Percentiles rank a stretch among this genome's conserved stretches.
These are phyloP conservation scores for Rhizopogon vinicolor DNA, from an alignment of 768 basidiomycete species.

Conservation along the genomic window DNA sequence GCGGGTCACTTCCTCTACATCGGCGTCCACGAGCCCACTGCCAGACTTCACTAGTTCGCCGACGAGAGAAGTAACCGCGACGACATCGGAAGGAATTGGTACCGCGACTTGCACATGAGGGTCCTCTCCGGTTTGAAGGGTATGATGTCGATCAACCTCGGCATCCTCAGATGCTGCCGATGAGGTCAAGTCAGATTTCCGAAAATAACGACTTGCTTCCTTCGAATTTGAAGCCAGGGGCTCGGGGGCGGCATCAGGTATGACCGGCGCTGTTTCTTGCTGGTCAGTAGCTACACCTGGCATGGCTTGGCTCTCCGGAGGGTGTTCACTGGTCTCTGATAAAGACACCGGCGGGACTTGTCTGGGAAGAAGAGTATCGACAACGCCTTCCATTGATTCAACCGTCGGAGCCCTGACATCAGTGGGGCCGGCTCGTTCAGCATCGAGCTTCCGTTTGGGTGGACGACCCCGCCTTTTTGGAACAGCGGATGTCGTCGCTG, in stretches of 20 bases:
- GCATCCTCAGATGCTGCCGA: not conserved
- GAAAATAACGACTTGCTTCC: not conserved
- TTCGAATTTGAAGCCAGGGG: not conserved
- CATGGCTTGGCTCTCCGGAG: slow-evolving; percentile 17
- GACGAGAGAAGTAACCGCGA: not conserved
- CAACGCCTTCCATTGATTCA: not conserved
- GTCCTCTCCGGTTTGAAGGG: not conserved
- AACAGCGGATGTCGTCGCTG: not conserved
- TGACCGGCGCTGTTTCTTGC: not conserved
- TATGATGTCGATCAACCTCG: not conserved
- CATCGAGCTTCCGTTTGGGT: slow-evolving; percentile 17
- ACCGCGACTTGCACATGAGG: not conserved
- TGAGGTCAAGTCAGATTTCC: not conserved
- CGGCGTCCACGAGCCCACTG: not conserved
- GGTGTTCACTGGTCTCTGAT: slow-evolving; percentile 34
- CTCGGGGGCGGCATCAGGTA: not conserved
- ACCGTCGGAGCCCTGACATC: not conserved
- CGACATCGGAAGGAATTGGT: not conserved
- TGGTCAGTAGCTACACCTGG: not conserved
- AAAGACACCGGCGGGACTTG: not conserved
- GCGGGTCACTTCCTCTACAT: not conserved
- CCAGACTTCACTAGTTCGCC: not conserved
- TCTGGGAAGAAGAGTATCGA: not conserved
- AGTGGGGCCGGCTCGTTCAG: not conserved
- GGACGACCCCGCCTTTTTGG: slow-evolving; percentile 37